Percentiles rank a stretch among this genome's conserved stretches.
These are phyloP conservation scores for Jackrogersella minutella DNA, from an alignment of 495 filamentous ascomycete genomes.

Conservation along the genomic window DNA sequence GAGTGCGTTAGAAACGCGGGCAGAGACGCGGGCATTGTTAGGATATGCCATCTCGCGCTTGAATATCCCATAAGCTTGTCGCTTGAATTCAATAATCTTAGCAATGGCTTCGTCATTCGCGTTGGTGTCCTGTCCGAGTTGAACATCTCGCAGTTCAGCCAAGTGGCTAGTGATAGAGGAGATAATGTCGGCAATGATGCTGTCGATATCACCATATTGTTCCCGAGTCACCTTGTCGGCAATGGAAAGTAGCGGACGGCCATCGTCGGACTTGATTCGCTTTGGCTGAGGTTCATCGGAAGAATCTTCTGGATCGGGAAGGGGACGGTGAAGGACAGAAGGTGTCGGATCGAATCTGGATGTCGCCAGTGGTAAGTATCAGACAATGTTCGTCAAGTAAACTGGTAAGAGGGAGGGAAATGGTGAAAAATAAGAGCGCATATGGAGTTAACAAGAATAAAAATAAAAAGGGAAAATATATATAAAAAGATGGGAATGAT, in stretches of 20 bases:
- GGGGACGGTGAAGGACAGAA: slow-evolving; percentile 56
- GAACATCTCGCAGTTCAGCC: slow-evolving; percentile 47
- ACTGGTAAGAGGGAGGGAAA: too few species aligned
- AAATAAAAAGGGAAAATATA: slow-evolving; percentile 14
- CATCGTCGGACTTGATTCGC: slow-evolving; percentile 54
- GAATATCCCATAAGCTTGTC: slow-evolving; percentile 51
- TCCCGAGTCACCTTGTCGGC: slow-evolving; percentile 55
- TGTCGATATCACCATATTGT: slow-evolving; percentile 55
- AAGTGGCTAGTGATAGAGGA: slow-evolving; percentile 49
- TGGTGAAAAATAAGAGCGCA: neutral
- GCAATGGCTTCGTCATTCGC: slow-evolving; percentile 47
- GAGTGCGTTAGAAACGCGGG: slow-evolving; percentile 20
- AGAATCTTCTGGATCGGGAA: slow-evolving; percentile 45
- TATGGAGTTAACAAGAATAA: neutral
- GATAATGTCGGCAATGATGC: slow-evolving; percentile 55
- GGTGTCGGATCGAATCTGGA: slow-evolving; percentile 52
- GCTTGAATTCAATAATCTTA: slow-evolving; percentile 52
- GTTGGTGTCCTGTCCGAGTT: slow-evolving; percentile 28
- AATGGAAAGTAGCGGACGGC: slow-evolving; percentile 46
- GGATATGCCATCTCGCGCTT: slow-evolving; percentile 53
- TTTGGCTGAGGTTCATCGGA: slow-evolving; percentile 56
- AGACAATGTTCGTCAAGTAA: slow-evolving; percentile 10
- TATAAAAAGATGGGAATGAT: neutral
- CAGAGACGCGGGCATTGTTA: slow-evolving; percentile 18
- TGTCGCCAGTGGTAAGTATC: slow-evolving; percentile 36